These are phyloP conservation scores for Ustilago loliicola DNA, from an alignment of 1,284 basidiomycete genomes.

Conservation along the genomic window DNA sequence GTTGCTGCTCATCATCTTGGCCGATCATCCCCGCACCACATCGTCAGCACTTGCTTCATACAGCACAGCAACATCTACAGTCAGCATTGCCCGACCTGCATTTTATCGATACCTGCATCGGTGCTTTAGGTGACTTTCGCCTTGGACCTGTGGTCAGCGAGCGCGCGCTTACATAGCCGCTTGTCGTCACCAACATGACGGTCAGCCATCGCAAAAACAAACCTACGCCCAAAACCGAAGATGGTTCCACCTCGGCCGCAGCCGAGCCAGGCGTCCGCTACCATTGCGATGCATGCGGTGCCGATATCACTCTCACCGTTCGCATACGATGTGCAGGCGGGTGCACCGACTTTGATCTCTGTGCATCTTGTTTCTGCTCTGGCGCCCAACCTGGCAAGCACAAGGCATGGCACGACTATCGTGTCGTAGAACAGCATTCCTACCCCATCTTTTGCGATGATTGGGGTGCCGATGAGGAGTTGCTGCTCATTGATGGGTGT, in stretches of 20 bases:
- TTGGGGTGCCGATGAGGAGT: conserved; percentile 99
- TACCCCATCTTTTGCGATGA: conserved; percentile 95
- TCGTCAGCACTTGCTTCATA: not conserved
- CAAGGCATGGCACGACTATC: conserved; percentile 89
- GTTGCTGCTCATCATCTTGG: not conserved
- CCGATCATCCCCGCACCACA: conserved; percentile 1
- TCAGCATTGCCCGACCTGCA: not conserved
- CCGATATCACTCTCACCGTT: conserved; percentile 69
- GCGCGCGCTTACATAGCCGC: not conserved
- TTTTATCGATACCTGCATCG: not conserved
- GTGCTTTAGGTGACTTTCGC: not conserved
- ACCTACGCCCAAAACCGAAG: conserved; percentile 60
- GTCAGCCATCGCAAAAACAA: conserved; percentile 70
- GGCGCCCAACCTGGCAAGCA: conserved; percentile 91
- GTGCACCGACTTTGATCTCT: conserved; percentile 72
- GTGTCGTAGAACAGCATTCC: conserved; percentile 93
- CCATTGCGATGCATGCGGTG: conserved; percentile 69
- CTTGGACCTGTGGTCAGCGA: not conserved
- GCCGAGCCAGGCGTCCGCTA: conserved; percentile 68
- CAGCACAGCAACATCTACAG: not conserved
- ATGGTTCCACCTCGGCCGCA: conserved; percentile 56
- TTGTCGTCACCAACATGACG: conserved; percentile 54
- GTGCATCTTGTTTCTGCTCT: conserved; percentile 83
- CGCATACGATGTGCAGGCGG: conserved; percentile 68
- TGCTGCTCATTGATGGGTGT: conserved; percentile 90